Evolutionary conservation across 371 early-diverging fungal species (phyloP), one percentile per base, ranked within the genome.

Genomic region (Apophysomyces elegans): DNA sequence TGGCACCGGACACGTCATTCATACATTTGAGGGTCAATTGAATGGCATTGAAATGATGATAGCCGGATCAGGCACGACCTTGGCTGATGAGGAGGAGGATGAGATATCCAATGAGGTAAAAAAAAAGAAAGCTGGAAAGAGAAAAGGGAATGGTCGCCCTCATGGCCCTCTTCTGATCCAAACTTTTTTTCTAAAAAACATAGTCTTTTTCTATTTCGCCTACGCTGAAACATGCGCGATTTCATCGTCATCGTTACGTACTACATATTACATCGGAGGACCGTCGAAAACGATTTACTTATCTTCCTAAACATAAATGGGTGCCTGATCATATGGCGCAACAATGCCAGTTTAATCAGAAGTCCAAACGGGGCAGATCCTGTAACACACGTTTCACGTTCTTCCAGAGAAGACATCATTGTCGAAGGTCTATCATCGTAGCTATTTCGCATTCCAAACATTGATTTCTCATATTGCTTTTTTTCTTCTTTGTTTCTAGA

Each of bases 1-100:
- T 18, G 81, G 81, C 5, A 81, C 81, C 4, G 81, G 81, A 4
- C 74, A 72, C 67, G 66, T 81, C 37, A 74, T 81, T 13, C 81
- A 81, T 57, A 56, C 74, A 1, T 75, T 68, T 56, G 72, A 81
- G 37, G 65, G 67, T 44, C 66, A 65, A 13, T 46, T 76, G 32
- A 67, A 72, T 56, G 78, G 76, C 4, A 69, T 76, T 37, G 78
- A 76, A 56, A 74, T 78, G 71, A 78, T 78, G 71, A 78, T 80
- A 61, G 78, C 74, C 35, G 78, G 81, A 1, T 70, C 78, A 37
- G 80, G 78, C 9, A 69, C 74, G 16, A 76, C 79, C 0, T 37
- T 60, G 45, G 44, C 61, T 14, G 63, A 60, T 41, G 54, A 61
- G 43, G 61, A 38, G 37, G 58, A 43, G 13, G 37, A 57, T n/a